A percentile compares a stretch with the other conserved stretches of the same genome.
Conservation (phyloP, 306 rosid species). For the Coriaria nepalensis region DNA sequence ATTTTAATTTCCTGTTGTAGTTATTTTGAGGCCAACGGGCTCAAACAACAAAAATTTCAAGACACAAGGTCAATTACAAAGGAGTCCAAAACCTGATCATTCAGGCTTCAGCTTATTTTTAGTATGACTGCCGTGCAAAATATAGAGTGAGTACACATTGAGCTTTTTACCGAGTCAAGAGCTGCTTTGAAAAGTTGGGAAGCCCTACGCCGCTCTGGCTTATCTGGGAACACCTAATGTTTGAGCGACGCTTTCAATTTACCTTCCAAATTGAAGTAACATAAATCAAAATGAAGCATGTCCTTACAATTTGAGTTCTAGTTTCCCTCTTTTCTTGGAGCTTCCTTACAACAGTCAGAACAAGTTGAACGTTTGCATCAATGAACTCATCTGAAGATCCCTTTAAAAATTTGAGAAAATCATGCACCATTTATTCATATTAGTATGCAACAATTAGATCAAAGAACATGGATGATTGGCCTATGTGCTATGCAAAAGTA, state of each 20-base stretch:
- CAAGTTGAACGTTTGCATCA: constrained; percentile 92
- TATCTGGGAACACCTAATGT: constrained; percentile 87
- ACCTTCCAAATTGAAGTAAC: constrained; percentile 1
- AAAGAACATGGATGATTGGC: too few relatives aligned
- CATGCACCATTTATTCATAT: too few relatives aligned
- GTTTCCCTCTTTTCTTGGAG: constrained; percentile 59
- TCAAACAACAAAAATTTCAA: too few relatives aligned
- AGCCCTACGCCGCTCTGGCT: constrained; percentile 83
- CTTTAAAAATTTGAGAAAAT: constrained; percentile 89
- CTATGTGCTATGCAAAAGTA: too few relatives aligned
- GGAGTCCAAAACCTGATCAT: too few relatives aligned
- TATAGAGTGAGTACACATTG: too few relatives aligned
- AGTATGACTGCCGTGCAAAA: too few relatives aligned
- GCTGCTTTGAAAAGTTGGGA: constrained; percentile 68
- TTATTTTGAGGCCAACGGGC: too few relatives aligned
- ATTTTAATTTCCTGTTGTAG: too few relatives aligned
- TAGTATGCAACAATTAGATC: too few relatives aligned
- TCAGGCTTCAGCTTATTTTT: too few relatives aligned
- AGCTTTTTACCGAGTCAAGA: constrained; percentile 60
- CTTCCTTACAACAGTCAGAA: constrained; percentile 74
- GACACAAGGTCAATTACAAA: too few relatives aligned
- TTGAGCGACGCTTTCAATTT: constrained; percentile 10
- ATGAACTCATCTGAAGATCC: constrained; percentile 99
- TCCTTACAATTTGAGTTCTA: constrained; percentile 69
- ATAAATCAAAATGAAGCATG: constrained; percentile 6